These are phyloP conservation scores for Leavenworthia alabamica DNA, from an alignment of 345 rosid genomes.

Conservation along the genomic window DNA sequence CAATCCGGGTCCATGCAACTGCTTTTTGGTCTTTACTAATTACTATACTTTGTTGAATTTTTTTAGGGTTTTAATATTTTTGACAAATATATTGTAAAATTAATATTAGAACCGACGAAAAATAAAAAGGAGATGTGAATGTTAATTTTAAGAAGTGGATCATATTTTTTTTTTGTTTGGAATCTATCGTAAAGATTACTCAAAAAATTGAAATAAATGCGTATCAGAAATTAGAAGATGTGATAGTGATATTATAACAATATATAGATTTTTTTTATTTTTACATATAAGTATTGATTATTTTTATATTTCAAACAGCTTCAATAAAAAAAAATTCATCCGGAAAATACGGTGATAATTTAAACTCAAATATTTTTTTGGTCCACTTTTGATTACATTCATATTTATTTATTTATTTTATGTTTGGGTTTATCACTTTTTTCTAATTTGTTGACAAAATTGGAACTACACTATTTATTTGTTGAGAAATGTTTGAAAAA, in stretches of 20 bases:
- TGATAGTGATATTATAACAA: constrained; percentile 20
- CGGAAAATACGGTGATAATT: neutral
- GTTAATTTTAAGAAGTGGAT: neutral
- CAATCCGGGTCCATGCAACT: constrained; percentile 30
- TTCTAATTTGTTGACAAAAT: constrained; percentile 10
- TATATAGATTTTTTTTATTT: neutral
- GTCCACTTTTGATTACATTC: neutral
- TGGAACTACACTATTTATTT: neutral
- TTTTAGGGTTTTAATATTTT: neutral
- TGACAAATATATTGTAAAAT: neutral
- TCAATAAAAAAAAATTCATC: constrained; percentile 16
- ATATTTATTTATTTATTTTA: neutral
- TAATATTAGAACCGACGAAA: constrained; percentile 8
- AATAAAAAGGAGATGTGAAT: constrained; percentile 1
- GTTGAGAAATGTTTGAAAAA: constrained; percentile 12
- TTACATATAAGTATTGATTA: neutral
- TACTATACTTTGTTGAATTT: neutral
- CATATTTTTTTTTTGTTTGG: too few relatives aligned
- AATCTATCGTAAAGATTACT: constrained; percentile 16
- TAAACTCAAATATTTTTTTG: neutral
- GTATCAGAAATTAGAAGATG: constrained; percentile 12
- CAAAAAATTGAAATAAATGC: constrained; percentile 18
- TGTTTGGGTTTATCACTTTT: neutral
- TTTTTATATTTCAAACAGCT: constrained; percentile 9
- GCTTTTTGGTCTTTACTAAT: constrained; percentile 9